Evolutionary conservation across 805 yeast genomes (phyloP).

Genomic region (Diddensiella transvaalensis): DNA sequence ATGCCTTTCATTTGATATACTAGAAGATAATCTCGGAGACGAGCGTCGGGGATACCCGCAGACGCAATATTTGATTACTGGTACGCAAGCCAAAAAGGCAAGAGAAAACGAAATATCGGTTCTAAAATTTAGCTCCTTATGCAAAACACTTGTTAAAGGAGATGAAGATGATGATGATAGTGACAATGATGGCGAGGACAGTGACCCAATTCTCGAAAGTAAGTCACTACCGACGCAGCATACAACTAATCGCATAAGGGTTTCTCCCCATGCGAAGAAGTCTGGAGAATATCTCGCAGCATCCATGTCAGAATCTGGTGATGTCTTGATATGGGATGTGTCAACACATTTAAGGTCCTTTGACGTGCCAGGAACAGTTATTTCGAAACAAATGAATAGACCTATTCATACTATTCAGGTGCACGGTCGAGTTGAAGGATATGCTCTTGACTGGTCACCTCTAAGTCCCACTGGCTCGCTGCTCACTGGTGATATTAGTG

Average conservation of each 20-base stretch:
- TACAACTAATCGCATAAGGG: constrained; percentile 86
- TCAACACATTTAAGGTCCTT: constrained; percentile 77
- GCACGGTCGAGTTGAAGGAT: constrained; percentile 97
- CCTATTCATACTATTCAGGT: constrained; percentile 77
- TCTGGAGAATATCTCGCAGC: constrained; percentile 87
- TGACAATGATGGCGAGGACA: constrained; percentile 66
- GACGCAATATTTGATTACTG: constrained; percentile 78
- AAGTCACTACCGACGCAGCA: constrained; percentile 72
- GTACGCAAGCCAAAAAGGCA: constrained; percentile 84
- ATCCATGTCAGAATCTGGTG: constrained; percentile 85
- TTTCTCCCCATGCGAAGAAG: constrained; percentile 67
- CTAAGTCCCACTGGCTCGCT: constrained; percentile 72
- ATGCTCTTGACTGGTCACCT: constrained; percentile 97
- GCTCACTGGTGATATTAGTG: constrained; percentile 84
- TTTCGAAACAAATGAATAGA: constrained; percentile 72
- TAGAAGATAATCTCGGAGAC: constrained; percentile 81
- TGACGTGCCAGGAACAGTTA: constrained; percentile 79
- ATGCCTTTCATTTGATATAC: constrained; percentile 81
- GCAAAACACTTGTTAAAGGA: constrained; percentile 82
- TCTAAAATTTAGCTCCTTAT: constrained; percentile 74
- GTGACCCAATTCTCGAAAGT: constrained; percentile 84
- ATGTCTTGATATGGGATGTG: constrained; percentile 79
- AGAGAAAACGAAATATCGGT: constrained; percentile 87
- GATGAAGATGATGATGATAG: constrained; percentile 65
- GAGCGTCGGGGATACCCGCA: constrained; percentile 92